These are phyloP conservation scores for Verticillium alfalfae DNA, from an alignment of 2,329 filamentous ascomycete species.

Conservation along the genomic window DNA sequence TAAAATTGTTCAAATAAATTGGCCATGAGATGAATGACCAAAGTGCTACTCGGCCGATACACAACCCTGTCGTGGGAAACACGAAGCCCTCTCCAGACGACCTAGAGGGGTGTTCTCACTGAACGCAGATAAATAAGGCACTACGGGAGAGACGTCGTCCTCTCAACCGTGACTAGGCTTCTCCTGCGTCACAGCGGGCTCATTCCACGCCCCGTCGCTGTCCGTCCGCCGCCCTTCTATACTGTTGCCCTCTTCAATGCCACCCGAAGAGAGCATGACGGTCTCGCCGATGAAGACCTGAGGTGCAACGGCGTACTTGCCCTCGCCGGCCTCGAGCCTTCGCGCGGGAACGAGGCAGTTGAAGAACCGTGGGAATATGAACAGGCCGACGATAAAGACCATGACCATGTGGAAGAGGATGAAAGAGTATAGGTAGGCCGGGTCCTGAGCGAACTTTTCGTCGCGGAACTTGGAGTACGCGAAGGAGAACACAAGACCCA, in stretches of 20 bases:
- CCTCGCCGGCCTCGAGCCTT: slow-evolving; percentile 2
- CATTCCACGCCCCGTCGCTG: background rate
- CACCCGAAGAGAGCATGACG: background rate
- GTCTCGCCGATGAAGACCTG: slow-evolving; percentile 6
- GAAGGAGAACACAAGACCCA: slow-evolving; percentile 41
- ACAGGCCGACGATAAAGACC: slow-evolving; percentile 32
- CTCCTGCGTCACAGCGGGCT: background rate
- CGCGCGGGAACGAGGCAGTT: slow-evolving; percentile 36
- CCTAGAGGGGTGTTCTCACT: no score
- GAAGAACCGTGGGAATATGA: slow-evolving; percentile 40
- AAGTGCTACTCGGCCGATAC: no score
- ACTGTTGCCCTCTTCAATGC: background rate
- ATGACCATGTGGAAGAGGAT: slow-evolving; percentile 31
- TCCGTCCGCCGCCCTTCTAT: background rate
- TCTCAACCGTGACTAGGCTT: background rate
- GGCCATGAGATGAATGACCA: background rate
- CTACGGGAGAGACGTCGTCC: background rate
- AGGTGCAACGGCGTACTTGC: slow-evolving; percentile 6
- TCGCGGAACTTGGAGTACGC: slow-evolving; percentile 36
- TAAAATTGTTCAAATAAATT: no score
- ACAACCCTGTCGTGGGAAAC: no score
- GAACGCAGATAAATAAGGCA: background rate
- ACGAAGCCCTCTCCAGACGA: no score
- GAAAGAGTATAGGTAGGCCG: slow-evolving; percentile 34
- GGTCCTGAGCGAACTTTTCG: slow-evolving; percentile 22